phyloP scores from a whole-genome alignment of 2,329 filamentous ascomycete species.

The Macrophomina tecta region DNA sequence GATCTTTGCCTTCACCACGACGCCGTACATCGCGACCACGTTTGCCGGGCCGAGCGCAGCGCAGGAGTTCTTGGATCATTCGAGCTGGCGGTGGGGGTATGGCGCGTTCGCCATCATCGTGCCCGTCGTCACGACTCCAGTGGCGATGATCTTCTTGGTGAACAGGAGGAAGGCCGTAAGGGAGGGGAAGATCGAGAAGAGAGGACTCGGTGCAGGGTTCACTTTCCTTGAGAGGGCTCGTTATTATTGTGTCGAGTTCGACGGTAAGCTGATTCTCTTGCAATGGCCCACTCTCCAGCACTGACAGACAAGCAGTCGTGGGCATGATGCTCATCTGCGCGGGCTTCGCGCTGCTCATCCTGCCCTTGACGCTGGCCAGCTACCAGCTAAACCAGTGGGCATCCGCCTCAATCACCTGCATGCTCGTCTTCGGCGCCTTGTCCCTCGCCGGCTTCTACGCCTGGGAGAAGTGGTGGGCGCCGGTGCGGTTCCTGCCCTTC shows the following conservation, averaged over 20 bases:
- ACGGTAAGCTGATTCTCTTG: background rate
- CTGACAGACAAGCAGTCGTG: slow-evolving; percentile 45
- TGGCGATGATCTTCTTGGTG: slow-evolving; percentile 29
- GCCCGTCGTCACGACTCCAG: slow-evolving; percentile 64
- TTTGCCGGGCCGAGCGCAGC: slow-evolving; percentile 67
- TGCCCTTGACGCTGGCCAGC: slow-evolving; percentile 61
- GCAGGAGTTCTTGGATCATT: slow-evolving; percentile 58
- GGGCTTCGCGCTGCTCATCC: slow-evolving; percentile 68
- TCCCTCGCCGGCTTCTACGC: slow-evolving; percentile 45
- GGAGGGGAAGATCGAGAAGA: slow-evolving; percentile 1
- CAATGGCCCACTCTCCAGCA: too few relatives aligned
- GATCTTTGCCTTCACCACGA: slow-evolving; percentile 66
- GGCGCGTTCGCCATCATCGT: slow-evolving; percentile 70
- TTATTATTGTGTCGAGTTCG: slow-evolving; percentile 16
- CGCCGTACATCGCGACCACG: slow-evolving; percentile 70
- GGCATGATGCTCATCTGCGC: slow-evolving; percentile 67
- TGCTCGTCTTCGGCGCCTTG: slow-evolving; percentile 47
- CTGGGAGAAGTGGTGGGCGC: slow-evolving; percentile 49
- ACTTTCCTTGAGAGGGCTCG: background rate
- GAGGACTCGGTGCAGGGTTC: slow-evolving; percentile 10
- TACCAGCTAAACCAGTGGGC: slow-evolving; percentile 40
- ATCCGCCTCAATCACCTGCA: slow-evolving; percentile 48
- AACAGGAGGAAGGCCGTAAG: background rate
- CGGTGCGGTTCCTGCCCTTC: slow-evolving; percentile 51
- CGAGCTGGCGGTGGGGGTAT: slow-evolving; percentile 72